phyloP scores from a whole-genome alignment of 768 basidiomycete genomes.

The Termitomyces heimii region DNA sequence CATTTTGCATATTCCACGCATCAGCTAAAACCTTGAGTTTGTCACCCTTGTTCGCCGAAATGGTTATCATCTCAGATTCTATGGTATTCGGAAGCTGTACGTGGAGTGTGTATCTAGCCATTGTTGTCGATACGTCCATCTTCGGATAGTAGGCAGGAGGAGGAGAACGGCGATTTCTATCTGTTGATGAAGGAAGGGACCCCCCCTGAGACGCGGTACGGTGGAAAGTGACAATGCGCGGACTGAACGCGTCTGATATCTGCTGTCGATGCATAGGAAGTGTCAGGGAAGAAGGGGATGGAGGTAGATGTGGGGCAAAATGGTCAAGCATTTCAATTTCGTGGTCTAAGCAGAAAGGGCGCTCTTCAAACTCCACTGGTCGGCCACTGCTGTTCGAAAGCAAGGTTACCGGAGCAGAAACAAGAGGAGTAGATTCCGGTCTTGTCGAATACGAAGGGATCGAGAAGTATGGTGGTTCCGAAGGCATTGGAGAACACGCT shows the following conservation, averaged over 20 bases:
- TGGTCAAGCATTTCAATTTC: constrained; percentile 22
- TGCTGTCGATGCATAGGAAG: constrained; percentile 15
- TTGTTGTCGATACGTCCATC: constrained; percentile 38
- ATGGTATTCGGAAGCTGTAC: constrained; percentile 43
- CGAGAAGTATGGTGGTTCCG: constrained; percentile 13
- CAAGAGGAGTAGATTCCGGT: constrained; percentile 8
- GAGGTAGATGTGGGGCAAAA: constrained; percentile 23
- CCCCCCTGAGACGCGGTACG: constrained; percentile 5
- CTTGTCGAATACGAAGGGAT: constrained; percentile 4
- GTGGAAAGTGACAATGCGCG: constrained; percentile 12
- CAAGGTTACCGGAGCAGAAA: not conserved
- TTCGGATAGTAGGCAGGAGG: constrained; percentile 29
- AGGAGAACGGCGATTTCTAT: constrained; percentile 21
- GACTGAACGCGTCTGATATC: constrained; percentile 12
- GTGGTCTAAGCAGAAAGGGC: not conserved
- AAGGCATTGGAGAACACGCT: constrained; percentile 2
- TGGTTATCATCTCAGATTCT: constrained; percentile 58
- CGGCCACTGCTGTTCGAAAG: not conserved
- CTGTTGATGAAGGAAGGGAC: constrained; percentile 19
- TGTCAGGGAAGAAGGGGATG: constrained; percentile 20
- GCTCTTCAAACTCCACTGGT: not conserved
- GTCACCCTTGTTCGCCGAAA: constrained; percentile 54
- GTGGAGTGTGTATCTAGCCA: constrained; percentile 35
- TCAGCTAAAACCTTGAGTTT: constrained; percentile 53
- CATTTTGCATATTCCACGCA: constrained; percentile 54